These are phyloP conservation scores for Curvularia sp. DNA, from an alignment of 2,329 filamentous ascomycete species.

Conservation along the genomic window DNA sequence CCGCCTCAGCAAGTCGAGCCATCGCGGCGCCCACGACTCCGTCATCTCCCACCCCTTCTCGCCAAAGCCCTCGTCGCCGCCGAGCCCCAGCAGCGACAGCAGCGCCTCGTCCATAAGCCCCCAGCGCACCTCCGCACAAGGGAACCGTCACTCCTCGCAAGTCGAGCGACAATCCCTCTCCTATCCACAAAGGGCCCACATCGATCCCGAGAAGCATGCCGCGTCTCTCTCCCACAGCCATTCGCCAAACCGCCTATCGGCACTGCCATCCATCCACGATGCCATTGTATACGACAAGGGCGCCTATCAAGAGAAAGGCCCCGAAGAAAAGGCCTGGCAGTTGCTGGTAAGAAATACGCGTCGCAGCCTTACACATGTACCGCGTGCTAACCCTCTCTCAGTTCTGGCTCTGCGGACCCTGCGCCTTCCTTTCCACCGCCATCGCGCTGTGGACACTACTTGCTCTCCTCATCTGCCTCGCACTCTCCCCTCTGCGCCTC, in stretches of 20 bases:
- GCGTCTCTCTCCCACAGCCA: conserved; percentile 28
- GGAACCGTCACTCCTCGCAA: conserved; percentile 23
- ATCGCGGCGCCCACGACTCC: conserved; percentile 43
- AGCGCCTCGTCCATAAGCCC: conserved; percentile 39
- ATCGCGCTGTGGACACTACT: conserved; percentile 61
- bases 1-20: conserved; percentile 35
- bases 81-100: conserved; percentile 46
- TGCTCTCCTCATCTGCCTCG: conserved; percentile 57
- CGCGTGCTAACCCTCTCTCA: conserved; percentile 32
- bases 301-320: conserved; percentile 48
- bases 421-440: conserved; percentile 61
- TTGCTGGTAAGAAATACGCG: conserved; percentile 47
- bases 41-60: conserved; percentile 51
- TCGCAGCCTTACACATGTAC: not conserved
- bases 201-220: conserved; percentile 46
- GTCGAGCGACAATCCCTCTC: conserved; percentile 20
- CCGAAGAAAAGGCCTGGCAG: conserved; percentile 55
- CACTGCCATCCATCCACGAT: conserved; percentile 30
- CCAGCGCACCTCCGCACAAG: conserved; percentile 25
- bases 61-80: conserved; percentile 42
- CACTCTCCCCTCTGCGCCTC: conserved; percentile 62
- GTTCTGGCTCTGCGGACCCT: conserved; percentile 62
- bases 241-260: conserved; percentile 30
- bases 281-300: conserved; percentile 44
- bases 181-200: conserved; percentile 37